phyloP scores from a whole-genome alignment of 768 basidiomycete genomes.

The Podaxis mareebaensis region DNA sequence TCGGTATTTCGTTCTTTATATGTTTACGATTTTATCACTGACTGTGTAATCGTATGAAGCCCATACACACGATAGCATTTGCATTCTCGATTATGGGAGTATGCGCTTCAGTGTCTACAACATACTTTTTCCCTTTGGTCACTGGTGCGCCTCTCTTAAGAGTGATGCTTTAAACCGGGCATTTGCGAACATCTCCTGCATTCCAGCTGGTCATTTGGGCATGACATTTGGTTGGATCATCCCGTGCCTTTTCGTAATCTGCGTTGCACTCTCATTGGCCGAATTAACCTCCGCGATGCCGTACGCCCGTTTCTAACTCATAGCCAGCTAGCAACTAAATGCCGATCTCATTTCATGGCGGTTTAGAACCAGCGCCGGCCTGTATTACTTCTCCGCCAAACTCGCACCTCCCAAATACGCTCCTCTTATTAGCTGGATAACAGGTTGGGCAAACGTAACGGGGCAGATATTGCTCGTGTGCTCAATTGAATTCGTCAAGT shows the following conservation, averaged over 20 bases:
- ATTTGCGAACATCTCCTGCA: not conserved
- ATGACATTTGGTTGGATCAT: constrained; percentile 67
- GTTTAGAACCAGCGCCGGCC: constrained; percentile 69
- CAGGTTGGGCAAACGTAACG: constrained; percentile 45
- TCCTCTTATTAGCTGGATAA: constrained; percentile 66
- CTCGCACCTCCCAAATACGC: constrained; percentile 63
- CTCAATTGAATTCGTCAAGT: constrained; percentile 62
- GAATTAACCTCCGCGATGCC: constrained; percentile 64
- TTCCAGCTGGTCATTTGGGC: constrained; percentile 59
- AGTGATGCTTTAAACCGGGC: not conserved
- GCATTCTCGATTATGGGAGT: constrained; percentile 65
- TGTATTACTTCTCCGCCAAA: constrained; percentile 80
- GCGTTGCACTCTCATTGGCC: constrained; percentile 55
- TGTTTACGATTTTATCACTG: not conserved
- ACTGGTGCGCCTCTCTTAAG: constrained; percentile 37
- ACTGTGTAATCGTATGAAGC: constrained; percentile 25
- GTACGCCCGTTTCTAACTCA: constrained; percentile 33
- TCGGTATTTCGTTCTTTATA: constrained; percentile 38
- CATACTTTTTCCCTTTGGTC: constrained; percentile 50
- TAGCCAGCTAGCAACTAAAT: not conserved
- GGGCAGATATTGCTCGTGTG: constrained; percentile 55
- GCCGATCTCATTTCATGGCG: not conserved
- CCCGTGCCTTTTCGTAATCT: constrained; percentile 56
- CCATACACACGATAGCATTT: constrained; percentile 54
- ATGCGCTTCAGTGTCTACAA: constrained; percentile 54